These are phyloP conservation scores for Onygenales sp. DNA, from an alignment of 2,329 filamentous ascomycete species.

Conservation along the genomic window DNA sequence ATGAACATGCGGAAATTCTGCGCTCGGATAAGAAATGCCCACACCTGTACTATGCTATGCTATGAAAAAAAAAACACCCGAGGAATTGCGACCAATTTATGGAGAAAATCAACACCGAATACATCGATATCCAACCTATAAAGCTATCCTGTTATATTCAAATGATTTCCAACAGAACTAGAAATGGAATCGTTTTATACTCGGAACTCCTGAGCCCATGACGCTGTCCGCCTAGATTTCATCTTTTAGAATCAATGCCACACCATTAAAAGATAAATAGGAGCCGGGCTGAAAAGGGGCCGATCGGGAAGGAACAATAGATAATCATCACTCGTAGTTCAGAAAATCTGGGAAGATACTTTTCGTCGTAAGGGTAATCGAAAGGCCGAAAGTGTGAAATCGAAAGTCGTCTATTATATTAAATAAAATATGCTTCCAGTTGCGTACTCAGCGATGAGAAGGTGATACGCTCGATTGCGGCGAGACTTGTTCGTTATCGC, in stretches of 20 bases:
- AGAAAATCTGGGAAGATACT: not conserved
- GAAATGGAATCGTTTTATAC: not conserved
- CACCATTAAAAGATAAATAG: not conserved
- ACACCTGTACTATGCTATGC: not conserved
- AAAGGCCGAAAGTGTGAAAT: not conserved
- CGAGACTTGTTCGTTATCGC: conserved; percentile 3
- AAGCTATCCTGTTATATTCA: not conserved
- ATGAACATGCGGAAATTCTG: not conserved
- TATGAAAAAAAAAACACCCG: not conserved
- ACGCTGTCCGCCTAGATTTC: not conserved
- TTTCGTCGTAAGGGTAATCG: not conserved
- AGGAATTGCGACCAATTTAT: not conserved
- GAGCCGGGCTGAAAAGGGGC: not conserved
- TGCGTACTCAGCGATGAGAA: not conserved
- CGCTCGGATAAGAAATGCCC: not conserved
- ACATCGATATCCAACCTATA: not conserved
- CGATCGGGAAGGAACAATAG: not conserved
- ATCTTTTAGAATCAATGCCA: not conserved
- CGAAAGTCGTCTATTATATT: not conserved
- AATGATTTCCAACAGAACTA: not conserved
- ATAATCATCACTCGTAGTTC: not conserved
- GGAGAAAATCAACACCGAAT: not conserved
- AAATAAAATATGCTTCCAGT: not conserved
- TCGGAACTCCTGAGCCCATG: not conserved
- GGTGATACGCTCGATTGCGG: conserved; percentile 3